Evolutionary conservation across 2,329 filamentous ascomycete genomes (phyloP).

Genomic region (Fusarium concolor): DNA sequence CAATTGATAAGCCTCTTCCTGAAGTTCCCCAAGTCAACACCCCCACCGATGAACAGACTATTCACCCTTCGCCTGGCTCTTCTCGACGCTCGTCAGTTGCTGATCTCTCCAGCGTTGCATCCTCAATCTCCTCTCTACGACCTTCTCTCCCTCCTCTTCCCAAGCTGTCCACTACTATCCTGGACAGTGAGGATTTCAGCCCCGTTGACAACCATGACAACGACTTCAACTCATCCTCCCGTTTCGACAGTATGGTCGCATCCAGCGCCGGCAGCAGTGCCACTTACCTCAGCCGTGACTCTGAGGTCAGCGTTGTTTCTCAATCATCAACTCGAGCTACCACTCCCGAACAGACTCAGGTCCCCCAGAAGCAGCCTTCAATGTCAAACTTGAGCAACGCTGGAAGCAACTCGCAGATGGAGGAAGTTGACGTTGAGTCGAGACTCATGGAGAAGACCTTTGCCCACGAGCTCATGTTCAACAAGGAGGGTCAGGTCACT

Average conservation of each 20-base stretch:
- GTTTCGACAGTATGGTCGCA: conserved; percentile 77
- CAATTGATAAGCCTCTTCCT: conserved; percentile 76
- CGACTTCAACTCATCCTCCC: conserved; percentile 64
- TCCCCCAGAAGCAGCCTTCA: conserved; percentile 69
- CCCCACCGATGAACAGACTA: conserved; percentile 48
- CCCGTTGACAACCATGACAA: conserved; percentile 61
- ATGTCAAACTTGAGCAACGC: conserved; percentile 75
- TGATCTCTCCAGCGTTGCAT: conserved; percentile 57
- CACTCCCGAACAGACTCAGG: conserved; percentile 76
- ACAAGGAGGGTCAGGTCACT: conserved; percentile 94
- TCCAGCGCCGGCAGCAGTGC: conserved; percentile 83
- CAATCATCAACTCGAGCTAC: conserved; percentile 88
- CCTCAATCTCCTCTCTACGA: conserved; percentile 61
- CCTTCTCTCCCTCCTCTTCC: conserved; percentile 67
- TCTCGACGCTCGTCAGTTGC: conserved; percentile 59
- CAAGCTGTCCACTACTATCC: conserved; percentile 64
- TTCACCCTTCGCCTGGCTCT: conserved; percentile 51
- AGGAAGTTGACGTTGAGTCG: conserved; percentile 83
- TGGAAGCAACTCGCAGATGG: conserved; percentile 73
- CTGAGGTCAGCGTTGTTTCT: conserved; percentile 82
- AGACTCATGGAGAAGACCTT: conserved; percentile 92
- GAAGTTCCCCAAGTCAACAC: conserved; percentile 68
- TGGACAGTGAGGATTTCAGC: conserved; percentile 61
- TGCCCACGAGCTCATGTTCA: conserved; percentile 90
- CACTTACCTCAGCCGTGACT: conserved; percentile 83